Evolutionary conservation across 371 early-diverging fungal species (phyloP), one percentile per base, ranked within the genome.

Genomic region (Rhizomucor pusillus): DNA sequence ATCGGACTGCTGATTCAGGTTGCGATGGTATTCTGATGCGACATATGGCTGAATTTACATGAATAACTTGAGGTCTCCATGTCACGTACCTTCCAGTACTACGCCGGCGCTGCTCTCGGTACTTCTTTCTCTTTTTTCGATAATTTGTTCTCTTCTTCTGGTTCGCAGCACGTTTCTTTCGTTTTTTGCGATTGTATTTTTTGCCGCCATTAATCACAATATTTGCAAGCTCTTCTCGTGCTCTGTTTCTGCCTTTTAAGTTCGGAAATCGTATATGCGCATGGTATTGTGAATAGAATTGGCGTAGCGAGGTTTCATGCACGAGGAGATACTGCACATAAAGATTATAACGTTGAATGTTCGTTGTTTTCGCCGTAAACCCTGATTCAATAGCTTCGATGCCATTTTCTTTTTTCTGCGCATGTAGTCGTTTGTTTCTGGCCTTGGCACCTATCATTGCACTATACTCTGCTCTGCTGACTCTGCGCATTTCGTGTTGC

Each of bases 1-100:
- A 47, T 6, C 47, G 47, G 18, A 47, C 47, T 22, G 47, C 24
- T 22, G 47, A 47, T 23, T 22, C 24, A 16, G 47, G 47, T n/a
- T 47, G 47, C 24, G 23, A 9, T 23, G 47, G 47, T 25, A 47
- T 22, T 33, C 47, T 47, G 9, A 16, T 16, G n/a, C 16, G 9
- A 47, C 20, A 47, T n/a, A 47, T 19, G 29, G 29, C 7, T 29
- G 29, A 29, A 29, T 29, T 29, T 29, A 29, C 29, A 29, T 29
- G 29, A 29, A 29, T 29, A 29, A 29, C 29, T 29, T 29, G 29
- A 29, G 29, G 29, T 29, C 29, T 29, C 29, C 29, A 29, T 29
- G 29, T 29, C 29, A 29, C 29, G 29, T 29, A 29, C 29, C 29
- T 29, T 29, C 29, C 29, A 29, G 29, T 29, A 29, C 29, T 29